Evolutionary conservation across 2,329 filamentous ascomycete genomes (phyloP), one percentile per base, ranked within the genome.

Genomic region (Akanthomyces muscarius): DNA sequence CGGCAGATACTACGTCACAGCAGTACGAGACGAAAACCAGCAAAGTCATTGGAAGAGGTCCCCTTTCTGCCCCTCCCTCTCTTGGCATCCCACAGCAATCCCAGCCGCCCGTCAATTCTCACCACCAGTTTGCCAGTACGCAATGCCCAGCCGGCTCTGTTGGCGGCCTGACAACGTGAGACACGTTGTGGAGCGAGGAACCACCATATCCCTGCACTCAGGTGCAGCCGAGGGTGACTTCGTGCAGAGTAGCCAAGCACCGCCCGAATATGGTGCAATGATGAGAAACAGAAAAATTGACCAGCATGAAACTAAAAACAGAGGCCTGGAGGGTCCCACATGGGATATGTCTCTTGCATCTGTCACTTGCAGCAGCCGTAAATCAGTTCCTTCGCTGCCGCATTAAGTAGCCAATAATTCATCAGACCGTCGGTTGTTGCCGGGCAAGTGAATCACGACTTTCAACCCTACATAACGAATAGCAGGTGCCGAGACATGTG

Each of bases 171-270:
- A 23, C 51, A 13, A 21, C 36, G 59, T 61, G 59, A 54, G 56
- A 41, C 56, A 60, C 47, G 5, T 16, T 36, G 59, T 61, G 59
- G 59, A 61, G 59, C 30, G 41, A 55, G 38, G 48, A 48, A 54
- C 51, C 50, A 52, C 30, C 23, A 5, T 36, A 61, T 61, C 59
- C 59, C 51, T 61, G 50, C 51, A 53, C 28, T 33, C 3, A 33
- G 30, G 8, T 51, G 57, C 58, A 54, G 56, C 21, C 14, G 44
- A 21, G 48, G 55, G 44, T 57, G 14, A 50, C 55, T 58, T 50
- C 8, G 30, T 38, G 55, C 55, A 38, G n/a, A 58, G 23, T 4
- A n/a, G 36, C 28, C 56, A 16, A 36, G 42, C 38, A 58, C 23
- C 50, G 44, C 53, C 41, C 16, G 25, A 13, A 56, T 44, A 45